Evolutionary conservation across 2,329 filamentous ascomycete species (phyloP), one percentile per base, ranked within the genome.

Genomic region (Phaeosphaeriaceae sp.): DNA sequence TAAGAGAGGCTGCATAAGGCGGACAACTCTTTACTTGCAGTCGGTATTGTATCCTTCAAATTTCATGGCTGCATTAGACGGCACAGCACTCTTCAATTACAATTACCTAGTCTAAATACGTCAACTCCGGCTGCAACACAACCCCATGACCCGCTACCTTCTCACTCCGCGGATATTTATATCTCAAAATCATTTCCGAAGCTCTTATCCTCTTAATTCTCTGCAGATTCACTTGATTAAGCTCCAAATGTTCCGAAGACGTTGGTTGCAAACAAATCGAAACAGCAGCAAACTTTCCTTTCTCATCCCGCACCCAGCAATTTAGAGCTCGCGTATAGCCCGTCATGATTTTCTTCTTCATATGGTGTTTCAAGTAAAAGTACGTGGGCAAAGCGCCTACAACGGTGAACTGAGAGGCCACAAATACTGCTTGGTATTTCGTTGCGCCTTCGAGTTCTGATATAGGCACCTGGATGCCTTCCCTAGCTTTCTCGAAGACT

Each of bases 1-100:
- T 58, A 12, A 44, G 50, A 36, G 29, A 50, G 46, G 37, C 46
- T 16, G 52, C 55, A 15, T 58, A 52, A 52, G 52, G 52, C 20
- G 44, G 42, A n/a, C 9, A 33, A 6, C 30, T 8, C 23, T 26
- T 11, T 26, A 26, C 7, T 26, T 26, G 11, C 7, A 11, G 23
- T 9, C 23, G 23, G 6, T 9, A 26, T 26, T 7, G 2, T 26
- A 6, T 26, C 11, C 23, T 2, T 6, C 11, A 9, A 7, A 9
- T 26, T 26, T 11, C 3, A 7, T 26, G 11, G 11, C 11, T 26
- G 7, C 23, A 26, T 26, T 26, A 26, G 7, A 26, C 23, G 23
- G 7, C 23, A 26, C 11, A 8, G 11, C 23, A 26, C 23, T 11
- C 23, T 26, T 11, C 23, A 26, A 26, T 26, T 11, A 7, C 7